phyloP scores from a whole-genome alignment of 805 yeast genomes.

The Nakazawaea molendinolei region DNA sequence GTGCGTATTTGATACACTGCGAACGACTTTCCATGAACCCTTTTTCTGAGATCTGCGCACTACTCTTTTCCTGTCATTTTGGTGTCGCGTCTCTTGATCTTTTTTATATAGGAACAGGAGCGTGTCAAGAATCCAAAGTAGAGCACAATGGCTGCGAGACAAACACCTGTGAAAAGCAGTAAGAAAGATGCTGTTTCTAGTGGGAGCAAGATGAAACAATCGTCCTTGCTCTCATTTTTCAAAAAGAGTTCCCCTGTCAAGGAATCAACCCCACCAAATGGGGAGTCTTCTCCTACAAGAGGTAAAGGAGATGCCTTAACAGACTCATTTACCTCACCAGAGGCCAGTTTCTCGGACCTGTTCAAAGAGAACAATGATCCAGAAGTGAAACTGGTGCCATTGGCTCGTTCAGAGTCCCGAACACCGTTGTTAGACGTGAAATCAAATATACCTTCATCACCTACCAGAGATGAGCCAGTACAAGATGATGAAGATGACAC shows the following conservation, averaged over 20 bases:
- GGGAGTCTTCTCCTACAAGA: slow-evolving; percentile 2
- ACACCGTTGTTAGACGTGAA: background rate
- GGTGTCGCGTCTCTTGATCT: background rate
- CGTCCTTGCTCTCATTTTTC: slow-evolving; percentile 21
- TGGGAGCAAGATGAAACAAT: slow-evolving; percentile 28
- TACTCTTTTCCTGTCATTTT: too few relatives aligned
- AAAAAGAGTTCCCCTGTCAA: slow-evolving; percentile 25
- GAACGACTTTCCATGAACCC: too few relatives aligned
- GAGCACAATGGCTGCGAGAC: slow-evolving; percentile 3
- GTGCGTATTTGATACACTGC: too few relatives aligned
- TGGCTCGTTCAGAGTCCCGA: background rate
- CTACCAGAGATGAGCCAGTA: background rate
- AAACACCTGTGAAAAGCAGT: slow-evolving; percentile 6
- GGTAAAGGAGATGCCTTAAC: slow-evolving; percentile 3
- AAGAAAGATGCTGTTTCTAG: slow-evolving; percentile 18
- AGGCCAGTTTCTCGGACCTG: slow-evolving; percentile 6
- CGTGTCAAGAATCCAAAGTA: too few relatives aligned
- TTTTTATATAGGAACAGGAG: too few relatives aligned
- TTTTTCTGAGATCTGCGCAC: too few relatives aligned
- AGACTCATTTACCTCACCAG: background rate
- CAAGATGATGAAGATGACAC: slow-evolving; percentile 15
- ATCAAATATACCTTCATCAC: slow-evolving; percentile 6
- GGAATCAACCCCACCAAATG: slow-evolving; percentile 14
- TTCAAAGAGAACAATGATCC: slow-evolving; percentile 9
- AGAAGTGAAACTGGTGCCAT: background rate